Evolutionary conservation across 805 yeast species (phyloP), one percentile per base, ranked within the genome.

Genomic region (Candida andamanensis): DNA sequence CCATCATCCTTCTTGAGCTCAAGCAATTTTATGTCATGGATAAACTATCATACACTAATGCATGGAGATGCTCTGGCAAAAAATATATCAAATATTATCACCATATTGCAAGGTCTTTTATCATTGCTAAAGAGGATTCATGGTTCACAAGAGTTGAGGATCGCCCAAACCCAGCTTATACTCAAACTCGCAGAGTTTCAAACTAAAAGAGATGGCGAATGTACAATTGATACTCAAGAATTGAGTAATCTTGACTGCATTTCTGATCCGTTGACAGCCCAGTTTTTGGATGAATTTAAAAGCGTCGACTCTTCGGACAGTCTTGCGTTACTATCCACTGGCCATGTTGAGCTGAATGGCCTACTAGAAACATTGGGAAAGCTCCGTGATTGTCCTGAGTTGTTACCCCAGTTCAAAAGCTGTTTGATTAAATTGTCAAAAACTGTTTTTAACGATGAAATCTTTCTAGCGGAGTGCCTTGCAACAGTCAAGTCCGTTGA

Each of bases 31-130:
- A 33, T 26, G 5, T 33, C 36, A 21, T 60, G 65, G 65, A 23
- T 52, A 14, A 13, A 26, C 6, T 34, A 46, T 3, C 24, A 34
- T 17, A 12, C 30, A 8, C 20, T 28, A n/a, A n/a, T n/a, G n/a
- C n/a, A n/a, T 17, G 16, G 33, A 2, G 40, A 35, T 9, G 33
- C 41, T n/a, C 17, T 22, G 15, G 27, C 21, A 4, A 55, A 51
- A 33, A 46, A 50, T 36, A 19, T 31, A 6, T 40, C 41, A 12
- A 58, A 57, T 32, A 25, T 41, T 8, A 33, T 46, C 6, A 60
- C 55, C 33, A 39, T 58, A 24, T 25, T 53, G 5, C 37, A 35
- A 15, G 63, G 64, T 2, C 49, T 43, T 26, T 24, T 44, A n/a
- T 54, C 52, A 31, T 19, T 60, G 5, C 27, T 44, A 13, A 35